Percentiles rank a stretch among this genome's conserved stretches.
Conservation (phyloP, 352 stramenopile genomes). For the Phytopythium ostracodes region DNA sequence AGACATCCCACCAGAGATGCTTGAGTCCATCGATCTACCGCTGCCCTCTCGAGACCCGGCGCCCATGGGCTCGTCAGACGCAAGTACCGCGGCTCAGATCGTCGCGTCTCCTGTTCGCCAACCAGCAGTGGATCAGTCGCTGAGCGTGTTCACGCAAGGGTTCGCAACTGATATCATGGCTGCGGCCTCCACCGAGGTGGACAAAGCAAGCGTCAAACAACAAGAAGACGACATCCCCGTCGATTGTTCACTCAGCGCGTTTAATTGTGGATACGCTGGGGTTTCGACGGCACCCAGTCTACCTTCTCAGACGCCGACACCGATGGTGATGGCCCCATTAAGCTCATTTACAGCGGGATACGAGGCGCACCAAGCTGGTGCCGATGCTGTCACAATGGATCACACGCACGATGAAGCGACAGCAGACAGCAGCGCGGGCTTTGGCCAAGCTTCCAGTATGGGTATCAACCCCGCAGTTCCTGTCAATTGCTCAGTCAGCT, state of each 20-base stretch:
- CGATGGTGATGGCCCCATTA: conserved; percentile 9
- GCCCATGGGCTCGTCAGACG: background rate
- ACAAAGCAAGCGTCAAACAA: conserved; percentile 4
- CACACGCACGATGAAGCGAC: background rate
- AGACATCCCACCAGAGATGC: conserved; percentile 42
- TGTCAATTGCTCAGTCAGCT: conserved; percentile 32
- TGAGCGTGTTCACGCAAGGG: conserved; percentile 42
- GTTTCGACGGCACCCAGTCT: background rate
- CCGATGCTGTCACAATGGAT: background rate
- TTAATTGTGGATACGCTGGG: conserved; percentile 23
- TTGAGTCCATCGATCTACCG: conserved; percentile 37
- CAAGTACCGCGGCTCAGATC: background rate
- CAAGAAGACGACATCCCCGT: conserved; percentile 9
- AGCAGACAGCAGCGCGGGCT: background rate
- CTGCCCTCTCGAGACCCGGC: background rate
- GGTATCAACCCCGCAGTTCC: background rate
- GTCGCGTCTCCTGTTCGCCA: background rate
- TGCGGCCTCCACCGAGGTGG: background rate
- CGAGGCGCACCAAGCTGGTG: background rate
- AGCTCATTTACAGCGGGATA: conserved; percentile 23
- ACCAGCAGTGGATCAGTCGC: conserved; percentile 16
- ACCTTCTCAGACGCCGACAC: background rate
- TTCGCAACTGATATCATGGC: conserved; percentile 9
- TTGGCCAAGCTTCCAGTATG: background rate
- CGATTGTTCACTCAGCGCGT: conserved; percentile 33